Evolutionary conservation across 140 eudicot genomes (phyloP).

Genomic region (Anethum foeniculum): DNA sequence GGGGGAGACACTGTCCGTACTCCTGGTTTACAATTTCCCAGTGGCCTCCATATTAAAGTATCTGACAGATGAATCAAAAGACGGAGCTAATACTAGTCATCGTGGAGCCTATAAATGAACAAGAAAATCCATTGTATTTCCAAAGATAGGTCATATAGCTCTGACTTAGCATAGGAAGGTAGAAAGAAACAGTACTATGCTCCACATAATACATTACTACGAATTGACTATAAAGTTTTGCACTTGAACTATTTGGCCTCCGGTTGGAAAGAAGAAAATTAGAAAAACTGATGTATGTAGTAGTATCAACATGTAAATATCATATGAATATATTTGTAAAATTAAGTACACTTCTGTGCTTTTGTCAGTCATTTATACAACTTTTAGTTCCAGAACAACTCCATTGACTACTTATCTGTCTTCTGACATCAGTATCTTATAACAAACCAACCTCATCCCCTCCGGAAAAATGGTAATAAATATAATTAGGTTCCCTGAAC

Average conservation of each 20-base stretch:
- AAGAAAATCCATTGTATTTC: conserved; percentile 8
- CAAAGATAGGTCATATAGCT: background rate
- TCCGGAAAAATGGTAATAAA: background rate
- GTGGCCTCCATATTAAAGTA: conserved; percentile 52
- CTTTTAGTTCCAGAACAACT: conserved; percentile 5
- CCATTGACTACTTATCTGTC: background rate
- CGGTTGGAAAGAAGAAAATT: conserved; percentile 14
- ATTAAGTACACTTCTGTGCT: background rate
- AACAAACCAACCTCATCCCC: background rate
- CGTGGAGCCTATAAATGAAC: conserved; percentile 9
- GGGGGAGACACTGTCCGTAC: conserved; percentile 84
- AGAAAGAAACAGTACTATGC: background rate
- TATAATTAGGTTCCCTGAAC: background rate
- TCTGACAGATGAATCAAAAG: conserved; percentile 23
- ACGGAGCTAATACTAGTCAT: conserved; percentile 12
- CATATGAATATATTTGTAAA: conserved; percentile 1
- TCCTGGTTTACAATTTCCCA: conserved; percentile 81
- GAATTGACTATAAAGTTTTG: conserved; percentile 23
- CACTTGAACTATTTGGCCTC: conserved; percentile 16
- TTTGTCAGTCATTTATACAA: background rate
- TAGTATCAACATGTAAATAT: conserved; percentile 16
- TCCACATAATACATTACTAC: conserved; percentile 14
- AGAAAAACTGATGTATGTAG: conserved; percentile 5
- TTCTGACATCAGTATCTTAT: background rate
- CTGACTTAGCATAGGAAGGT: conserved; percentile 13